Base-by-base conservation (phyloP, 768 basidiomycete species). In the Lyophyllum shimeji region DNA sequence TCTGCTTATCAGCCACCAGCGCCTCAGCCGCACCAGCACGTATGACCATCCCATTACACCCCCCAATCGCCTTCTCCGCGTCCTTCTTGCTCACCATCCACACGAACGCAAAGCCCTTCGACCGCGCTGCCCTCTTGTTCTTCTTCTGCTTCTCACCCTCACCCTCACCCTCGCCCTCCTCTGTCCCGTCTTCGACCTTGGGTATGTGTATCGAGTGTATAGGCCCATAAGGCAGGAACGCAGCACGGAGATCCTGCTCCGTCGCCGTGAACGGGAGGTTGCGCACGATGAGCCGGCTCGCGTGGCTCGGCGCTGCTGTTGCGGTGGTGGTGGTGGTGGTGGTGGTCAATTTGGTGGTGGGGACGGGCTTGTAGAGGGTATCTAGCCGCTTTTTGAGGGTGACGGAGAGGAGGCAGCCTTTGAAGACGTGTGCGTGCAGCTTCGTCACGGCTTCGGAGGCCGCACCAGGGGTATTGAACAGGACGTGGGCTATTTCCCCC, bases 381-480 rank as follows among this genome's bases (percentile, higher is more conserved):
- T 95, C 90, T 7, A 92, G 72, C 15, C 91, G 83, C 66, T 93
- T 93, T 78, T 96, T 95, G 47, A 96, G 79, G 7, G 89, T 85
- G 13, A 89, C 91, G 2, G 90, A 93, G n/a, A 98, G 82, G 4
- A 95, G 74, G 8, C 79, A 77, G 39, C 94, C 93, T 67, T 96
- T 95, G 82, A 89, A 96, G 25, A 95, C 89, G 67, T 95, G 93
- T 1, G 92, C 93, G 66, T 98, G 93, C 1, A 98, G 81, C 69
- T 90, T 93, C 52, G 70, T 74, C 37, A 90, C 84, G 1, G 93
- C 89, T 9, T 85, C 82, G 37, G 80, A 76, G 0, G 95, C 94
- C 24, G 81, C 70, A 6, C 77, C 75, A 1, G 93, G 85, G 0
- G 82, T 85, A 1, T 78, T 69, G 69, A 95, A 95, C 5, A 94